phyloP scores from a whole-genome alignment of 768 basidiomycete species.

The Leccinum boreale region DNA sequence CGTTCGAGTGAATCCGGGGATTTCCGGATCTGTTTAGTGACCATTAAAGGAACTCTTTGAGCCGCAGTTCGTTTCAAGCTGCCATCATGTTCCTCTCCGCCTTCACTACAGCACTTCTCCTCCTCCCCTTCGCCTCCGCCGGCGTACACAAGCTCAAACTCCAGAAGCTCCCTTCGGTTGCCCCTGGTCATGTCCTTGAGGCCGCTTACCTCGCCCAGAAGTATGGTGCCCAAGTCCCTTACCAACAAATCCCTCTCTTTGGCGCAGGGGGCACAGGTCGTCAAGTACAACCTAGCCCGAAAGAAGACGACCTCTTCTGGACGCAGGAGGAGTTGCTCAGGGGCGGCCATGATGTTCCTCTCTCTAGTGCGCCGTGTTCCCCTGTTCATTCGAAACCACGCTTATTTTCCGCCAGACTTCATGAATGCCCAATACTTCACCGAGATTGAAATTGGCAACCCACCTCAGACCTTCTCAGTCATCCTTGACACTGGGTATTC shows the following conservation, averaged over 20 bases:
- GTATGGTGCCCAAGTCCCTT: conserved; percentile 57
- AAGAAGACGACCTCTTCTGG: conserved; percentile 70
- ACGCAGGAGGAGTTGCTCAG: conserved; percentile 67
- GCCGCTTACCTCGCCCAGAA: conserved; percentile 90
- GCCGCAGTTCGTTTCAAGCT: conserved; percentile 1
- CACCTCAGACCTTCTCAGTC: conserved; percentile 90
- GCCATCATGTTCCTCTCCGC: conserved; percentile 42
- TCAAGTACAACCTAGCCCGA: conserved; percentile 44
- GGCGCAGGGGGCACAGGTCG: conserved; percentile 76
- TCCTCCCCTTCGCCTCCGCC: conserved; percentile 46
- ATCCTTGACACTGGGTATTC: conserved; percentile 85
- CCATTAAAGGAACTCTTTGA: conserved; percentile 24
- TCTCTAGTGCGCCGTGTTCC: conserved; percentile 51
- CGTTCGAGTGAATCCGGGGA: conserved; percentile 14
- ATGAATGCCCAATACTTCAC: conserved; percentile 98
- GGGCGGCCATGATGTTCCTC: conserved; percentile 83
- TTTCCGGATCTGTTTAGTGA: conserved; percentile 9
- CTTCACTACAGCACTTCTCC: conserved; percentile 34
- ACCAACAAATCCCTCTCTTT: conserved; percentile 58
- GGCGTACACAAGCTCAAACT: conserved; percentile 85
- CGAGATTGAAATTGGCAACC: conserved; percentile 79
- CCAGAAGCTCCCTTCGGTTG: conserved; percentile 71
- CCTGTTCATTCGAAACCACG: neutral
- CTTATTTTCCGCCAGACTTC: conserved; percentile 59
- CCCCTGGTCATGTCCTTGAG: conserved; percentile 64